Evolutionary conservation across 257 asterid genomes (phyloP).

Genomic region (Solanum chilense): DNA sequence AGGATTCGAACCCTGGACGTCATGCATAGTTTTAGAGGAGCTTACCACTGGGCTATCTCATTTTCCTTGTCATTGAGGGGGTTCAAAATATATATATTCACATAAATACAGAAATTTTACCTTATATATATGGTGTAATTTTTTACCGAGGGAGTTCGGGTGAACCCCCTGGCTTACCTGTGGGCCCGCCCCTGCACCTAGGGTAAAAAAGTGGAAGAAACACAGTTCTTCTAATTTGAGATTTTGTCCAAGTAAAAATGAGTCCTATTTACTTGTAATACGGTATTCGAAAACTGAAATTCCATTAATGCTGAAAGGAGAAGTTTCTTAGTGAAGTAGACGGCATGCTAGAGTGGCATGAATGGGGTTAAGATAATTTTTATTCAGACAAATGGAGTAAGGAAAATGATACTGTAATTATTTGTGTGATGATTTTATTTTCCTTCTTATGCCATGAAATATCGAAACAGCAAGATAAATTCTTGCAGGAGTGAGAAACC

Average conservation of each 20-base stretch:
- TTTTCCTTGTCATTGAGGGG: too few species aligned
- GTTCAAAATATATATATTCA: too few species aligned
- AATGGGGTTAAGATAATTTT: neutral
- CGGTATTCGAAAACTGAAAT: neutral
- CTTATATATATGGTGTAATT: too few species aligned
- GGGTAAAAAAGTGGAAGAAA: neutral
- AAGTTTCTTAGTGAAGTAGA: neutral
- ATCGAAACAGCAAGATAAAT: neutral
- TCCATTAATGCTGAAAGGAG: neutral
- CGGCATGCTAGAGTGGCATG: neutral
- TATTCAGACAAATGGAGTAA: neutral
- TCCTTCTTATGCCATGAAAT: neutral
- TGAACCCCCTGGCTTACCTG: too few species aligned
- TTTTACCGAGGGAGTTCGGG: too few species aligned
- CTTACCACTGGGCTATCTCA: too few species aligned
- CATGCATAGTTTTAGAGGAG: too few species aligned
- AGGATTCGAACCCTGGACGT: too few species aligned
- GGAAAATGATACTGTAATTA: neutral
- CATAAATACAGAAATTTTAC: too few species aligned
- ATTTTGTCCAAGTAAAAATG: neutral
- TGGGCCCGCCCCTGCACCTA: too few species aligned
- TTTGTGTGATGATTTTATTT: neutral
- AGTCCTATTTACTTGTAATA: neutral
- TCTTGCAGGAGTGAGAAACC: neutral
- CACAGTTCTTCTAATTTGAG: neutral